A percentile compares a stretch with the other conserved stretches of the same genome.
phyloP scores from a whole-genome alignment of 495 filamentous ascomycete genomes.

The Aspergillus mulundensis region DNA sequence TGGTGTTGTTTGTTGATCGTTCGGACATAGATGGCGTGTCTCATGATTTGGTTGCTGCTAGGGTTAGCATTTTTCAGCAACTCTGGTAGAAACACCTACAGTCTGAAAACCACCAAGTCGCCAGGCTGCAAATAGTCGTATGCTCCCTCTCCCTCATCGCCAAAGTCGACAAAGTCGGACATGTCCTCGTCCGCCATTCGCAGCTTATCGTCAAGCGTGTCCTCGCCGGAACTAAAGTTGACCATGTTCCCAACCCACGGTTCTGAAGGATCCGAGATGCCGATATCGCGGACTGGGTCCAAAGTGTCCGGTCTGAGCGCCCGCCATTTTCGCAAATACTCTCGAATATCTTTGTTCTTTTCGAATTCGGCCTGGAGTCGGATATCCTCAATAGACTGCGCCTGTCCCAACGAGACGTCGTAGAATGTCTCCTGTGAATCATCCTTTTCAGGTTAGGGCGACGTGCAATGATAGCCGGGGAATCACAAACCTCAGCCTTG shows the following conservation, averaged over 20 bases:
- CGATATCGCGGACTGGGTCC: constrained; percentile 33
- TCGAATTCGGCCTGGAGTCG: constrained; percentile 34
- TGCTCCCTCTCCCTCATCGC: constrained; percentile 36
- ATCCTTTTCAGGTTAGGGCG: no score
- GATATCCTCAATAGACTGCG: constrained; percentile 22
- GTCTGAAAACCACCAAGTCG: constrained; percentile 64
- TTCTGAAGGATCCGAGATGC: constrained; percentile 6
- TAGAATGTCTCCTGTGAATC: background rate
- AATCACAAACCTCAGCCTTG: constrained; percentile 14
- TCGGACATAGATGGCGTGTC: constrained; percentile 66
- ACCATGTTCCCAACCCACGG: constrained; percentile 34
- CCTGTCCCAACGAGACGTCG: constrained; percentile 8
- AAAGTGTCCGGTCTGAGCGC: constrained; percentile 24
- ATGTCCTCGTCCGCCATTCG: constrained; percentile 28
- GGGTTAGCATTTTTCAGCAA: background rate
- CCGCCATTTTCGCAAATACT: constrained; percentile 54
- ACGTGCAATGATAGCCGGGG: no score
- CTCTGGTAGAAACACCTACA: constrained; percentile 33
- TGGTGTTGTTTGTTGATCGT: constrained; percentile 59
- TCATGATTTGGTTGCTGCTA: constrained; percentile 37
- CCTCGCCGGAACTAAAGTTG: constrained; percentile 40
- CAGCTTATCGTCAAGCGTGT: constrained; percentile 24
- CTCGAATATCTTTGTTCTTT: constrained; percentile 41
- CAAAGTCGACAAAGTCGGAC: constrained; percentile 27
- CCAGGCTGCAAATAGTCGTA: constrained; percentile 55